Conservation (phyloP, 768 basidiomycete species). For the Calvatia gigantea region DNA sequence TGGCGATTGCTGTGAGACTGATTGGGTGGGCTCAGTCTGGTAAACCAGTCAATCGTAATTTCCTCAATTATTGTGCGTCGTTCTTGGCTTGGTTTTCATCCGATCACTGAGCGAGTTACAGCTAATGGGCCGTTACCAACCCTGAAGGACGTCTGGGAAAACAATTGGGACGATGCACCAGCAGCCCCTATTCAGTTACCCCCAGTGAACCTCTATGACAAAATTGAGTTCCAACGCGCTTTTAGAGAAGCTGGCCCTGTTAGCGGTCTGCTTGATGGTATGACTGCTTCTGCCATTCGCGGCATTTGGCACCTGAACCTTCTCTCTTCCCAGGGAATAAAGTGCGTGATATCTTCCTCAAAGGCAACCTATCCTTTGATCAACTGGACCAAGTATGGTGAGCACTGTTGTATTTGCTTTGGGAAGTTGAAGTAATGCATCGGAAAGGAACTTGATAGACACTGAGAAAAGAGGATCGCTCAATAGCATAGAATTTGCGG, state of each 20-base stretch:
- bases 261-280: constrained; percentile 54
- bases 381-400: constrained; percentile 63
- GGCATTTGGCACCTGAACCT: not conserved
- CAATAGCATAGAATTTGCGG: constrained; percentile 63
- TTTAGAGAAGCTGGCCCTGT: constrained; percentile 50
- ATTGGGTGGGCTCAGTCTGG: constrained; percentile 20
- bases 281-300: constrained; percentile 8
- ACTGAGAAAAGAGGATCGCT: constrained; percentile 54
- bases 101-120: not conserved
- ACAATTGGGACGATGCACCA: constrained; percentile 2
- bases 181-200: constrained; percentile 27
- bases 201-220: constrained; percentile 42
- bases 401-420: constrained; percentile 15
- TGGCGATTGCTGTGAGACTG: constrained; percentile 17
- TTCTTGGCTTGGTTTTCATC: not conserved
- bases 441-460: constrained; percentile 57
- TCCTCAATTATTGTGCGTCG: constrained; percentile 13
- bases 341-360: constrained; percentile 61
- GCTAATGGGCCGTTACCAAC: constrained; percentile 13
- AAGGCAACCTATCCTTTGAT: constrained; percentile 54
- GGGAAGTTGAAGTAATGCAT: not conserved
- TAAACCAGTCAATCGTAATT: constrained; percentile 9
- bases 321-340: constrained; percentile 41
- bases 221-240: constrained; percentile 41
- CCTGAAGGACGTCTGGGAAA: constrained; percentile 13